Percentiles rank a stretch among this genome's conserved stretches.
Conservation (phyloP, 768 basidiomycete genomes). For the Podaxis pistillaris region DNA sequence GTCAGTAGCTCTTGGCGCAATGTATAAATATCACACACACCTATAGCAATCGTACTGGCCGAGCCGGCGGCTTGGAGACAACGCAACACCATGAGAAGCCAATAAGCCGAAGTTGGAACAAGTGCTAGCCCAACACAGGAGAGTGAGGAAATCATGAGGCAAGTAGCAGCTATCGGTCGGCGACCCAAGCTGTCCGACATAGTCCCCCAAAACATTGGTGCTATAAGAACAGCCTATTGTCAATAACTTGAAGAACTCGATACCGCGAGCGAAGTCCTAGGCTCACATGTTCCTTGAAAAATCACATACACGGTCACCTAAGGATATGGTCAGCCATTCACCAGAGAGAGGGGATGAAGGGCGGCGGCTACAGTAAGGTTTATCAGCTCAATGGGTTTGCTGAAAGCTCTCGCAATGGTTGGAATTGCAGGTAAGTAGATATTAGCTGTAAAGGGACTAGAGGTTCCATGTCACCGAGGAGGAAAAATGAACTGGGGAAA, state of each 20-base stretch:
- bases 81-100: constrained; percentile 77
- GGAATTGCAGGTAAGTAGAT: constrained; percentile 84
- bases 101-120: constrained; percentile 58
- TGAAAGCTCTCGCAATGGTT: constrained; percentile 55
- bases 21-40: constrained; percentile 23
- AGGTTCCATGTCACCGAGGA: neutral
- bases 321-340: neutral
- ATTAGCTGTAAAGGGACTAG: constrained; percentile 67
- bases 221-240: constrained; percentile 22
- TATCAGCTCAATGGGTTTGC: constrained; percentile 66
- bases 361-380: constrained; percentile 59
- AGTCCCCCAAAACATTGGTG: constrained; percentile 70
- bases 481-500: neutral
- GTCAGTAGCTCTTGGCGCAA: neutral
- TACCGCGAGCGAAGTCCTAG: neutral
- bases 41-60: constrained; percentile 75
- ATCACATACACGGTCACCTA: constrained; percentile 71
- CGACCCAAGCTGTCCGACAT: constrained; percentile 68
- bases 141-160: constrained; percentile 58
- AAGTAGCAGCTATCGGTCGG: constrained; percentile 59
- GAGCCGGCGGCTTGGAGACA: constrained; percentile 79
- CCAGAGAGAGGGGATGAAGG: neutral
- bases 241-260: too few relatives aligned
- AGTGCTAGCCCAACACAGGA: constrained; percentile 66
- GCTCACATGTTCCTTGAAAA: constrained; percentile 43